Evolutionary conservation across 2,329 filamentous ascomycete species (phyloP), one percentile per base, ranked within the genome.

Genomic region (Capronia coronata): DNA sequence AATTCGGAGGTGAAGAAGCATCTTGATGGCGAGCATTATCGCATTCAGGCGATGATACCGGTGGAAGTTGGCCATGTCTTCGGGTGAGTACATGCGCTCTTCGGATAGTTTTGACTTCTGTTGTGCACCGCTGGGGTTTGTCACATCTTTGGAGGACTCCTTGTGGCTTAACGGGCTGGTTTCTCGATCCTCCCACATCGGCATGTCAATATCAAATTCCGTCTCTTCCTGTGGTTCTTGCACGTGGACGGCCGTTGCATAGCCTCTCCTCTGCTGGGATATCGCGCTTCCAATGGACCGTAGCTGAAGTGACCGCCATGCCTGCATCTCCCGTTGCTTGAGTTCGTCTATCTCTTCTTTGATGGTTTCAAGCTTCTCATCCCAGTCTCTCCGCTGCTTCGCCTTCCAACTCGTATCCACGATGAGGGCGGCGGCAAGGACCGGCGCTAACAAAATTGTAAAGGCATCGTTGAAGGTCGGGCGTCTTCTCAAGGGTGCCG

Each of bases 351-450:
- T 49, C 34, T 60, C 58, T 46, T 52, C 43, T 29, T 57, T 39
- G 16, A 59, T 48, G 2, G 25, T 47, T 18, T 48, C 43, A 14
- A 60, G 50, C 21, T 52, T 56, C 8, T 53, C 45, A 27, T 60
- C 58, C 58, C 58, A 60, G n/a, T 60, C 54, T 40, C 40, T 58
- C 22, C 56, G 42, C 30, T 56, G 49, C 34, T 57, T 55, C 23
- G 51, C 48, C 40, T 60, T 60, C 52, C 51, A 56, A 25, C 54
- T 59, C 11, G 52, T 51, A 44, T 60, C 58, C 3, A 49, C 54
- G 18, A 60, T 52, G 22, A 58, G 47, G 22, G 55, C 56, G 18
- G 56, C 52, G 16, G 54, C 55, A 19, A 60, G 49, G 18, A 60
- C 52, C 25, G 56, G 54, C 10, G 54, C 45, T 11, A 60, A 44